These are phyloP conservation scores for Hanseniaspora lachancei DNA, from an alignment of 805 yeast genomes.

Conservation along the genomic window DNA sequence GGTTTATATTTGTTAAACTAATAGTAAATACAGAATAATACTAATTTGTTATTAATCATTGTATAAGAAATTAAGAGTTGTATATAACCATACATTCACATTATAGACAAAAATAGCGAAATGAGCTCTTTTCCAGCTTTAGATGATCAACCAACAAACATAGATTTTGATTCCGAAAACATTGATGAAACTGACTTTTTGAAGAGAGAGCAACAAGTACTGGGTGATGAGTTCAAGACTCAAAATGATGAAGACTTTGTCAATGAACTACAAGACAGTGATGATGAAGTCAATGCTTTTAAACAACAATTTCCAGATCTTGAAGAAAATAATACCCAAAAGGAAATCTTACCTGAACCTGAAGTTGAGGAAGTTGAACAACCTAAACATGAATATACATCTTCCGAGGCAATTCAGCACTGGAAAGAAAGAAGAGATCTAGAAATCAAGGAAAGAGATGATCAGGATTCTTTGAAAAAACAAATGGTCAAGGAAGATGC, in stretches of 20 bases:
- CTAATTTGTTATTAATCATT: too few species aligned
- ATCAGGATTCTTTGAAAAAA: constrained; percentile 48
- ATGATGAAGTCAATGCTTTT: constrained; percentile 41
- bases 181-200: constrained; percentile 41
- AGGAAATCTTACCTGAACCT: constrained; percentile 13
- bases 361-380: constrained; percentile 33
- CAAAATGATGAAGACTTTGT: constrained; percentile 43
- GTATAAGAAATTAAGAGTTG: background rate
- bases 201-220: constrained; percentile 51
- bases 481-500: constrained; percentile 63
- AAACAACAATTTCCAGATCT: constrained; percentile 49
- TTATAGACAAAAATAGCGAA: constrained; percentile 16
- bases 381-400: constrained; percentile 20
- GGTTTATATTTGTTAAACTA: too few species aligned
- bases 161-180: constrained; percentile 20
- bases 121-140: constrained; percentile 66
- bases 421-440: constrained; percentile 75
- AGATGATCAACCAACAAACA: constrained; percentile 28
- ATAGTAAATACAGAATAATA: too few species aligned
- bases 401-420: constrained; percentile 48
- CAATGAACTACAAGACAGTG: constrained; percentile 29
- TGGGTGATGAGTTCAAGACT: constrained; percentile 62
- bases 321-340: constrained; percentile 11
- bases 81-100: background rate
- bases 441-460: constrained; percentile 71